Conservation (phyloP, 768 basidiomycete genomes). For the Leucogyrophana mollusca region DNA sequence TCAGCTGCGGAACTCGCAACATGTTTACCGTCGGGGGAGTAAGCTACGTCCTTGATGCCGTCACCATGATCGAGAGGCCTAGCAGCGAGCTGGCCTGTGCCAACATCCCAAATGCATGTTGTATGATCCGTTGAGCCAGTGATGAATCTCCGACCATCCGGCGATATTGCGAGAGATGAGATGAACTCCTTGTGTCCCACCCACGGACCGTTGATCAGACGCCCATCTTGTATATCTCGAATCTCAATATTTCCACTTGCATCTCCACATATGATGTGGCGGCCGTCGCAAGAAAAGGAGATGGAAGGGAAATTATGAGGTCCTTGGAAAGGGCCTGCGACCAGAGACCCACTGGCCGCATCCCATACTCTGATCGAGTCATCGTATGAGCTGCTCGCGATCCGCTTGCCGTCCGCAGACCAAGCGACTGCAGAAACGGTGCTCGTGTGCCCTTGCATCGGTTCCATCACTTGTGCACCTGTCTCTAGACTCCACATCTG, state of each 20-base stretch:
- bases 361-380: conserved; percentile 20
- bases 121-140: conserved; percentile 30
- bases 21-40: too few species aligned
- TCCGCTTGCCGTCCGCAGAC: conserved; percentile 17
- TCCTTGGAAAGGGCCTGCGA: conserved; percentile 1
- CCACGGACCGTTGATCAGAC: conserved; percentile 30
- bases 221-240: conserved; percentile 26
- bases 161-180: conserved; percentile 30
- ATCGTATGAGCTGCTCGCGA: conserved; percentile 18
- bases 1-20: too few species aligned
- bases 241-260: conserved; percentile 29
- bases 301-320: conserved; percentile 28
- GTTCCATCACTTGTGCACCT: conserved; percentile 11
- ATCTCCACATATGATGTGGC: conserved; percentile 24
- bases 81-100: too few species aligned
- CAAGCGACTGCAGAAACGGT: conserved; percentile 18
- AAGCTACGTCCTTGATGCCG: too few species aligned
- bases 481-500: too few species aligned
- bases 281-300: conserved; percentile 28
- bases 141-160: conserved; percentile 23
- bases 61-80: too few species aligned
- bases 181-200: conserved; percentile 25
- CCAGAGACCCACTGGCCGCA: conserved; percentile 12
- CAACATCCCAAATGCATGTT: conserved; percentile 29
- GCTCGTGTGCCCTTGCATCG: conserved; percentile 16